Evolutionary conservation across 192 early-diverging fungal species (phyloP).

Genomic region (Coemansia sp.): DNA sequence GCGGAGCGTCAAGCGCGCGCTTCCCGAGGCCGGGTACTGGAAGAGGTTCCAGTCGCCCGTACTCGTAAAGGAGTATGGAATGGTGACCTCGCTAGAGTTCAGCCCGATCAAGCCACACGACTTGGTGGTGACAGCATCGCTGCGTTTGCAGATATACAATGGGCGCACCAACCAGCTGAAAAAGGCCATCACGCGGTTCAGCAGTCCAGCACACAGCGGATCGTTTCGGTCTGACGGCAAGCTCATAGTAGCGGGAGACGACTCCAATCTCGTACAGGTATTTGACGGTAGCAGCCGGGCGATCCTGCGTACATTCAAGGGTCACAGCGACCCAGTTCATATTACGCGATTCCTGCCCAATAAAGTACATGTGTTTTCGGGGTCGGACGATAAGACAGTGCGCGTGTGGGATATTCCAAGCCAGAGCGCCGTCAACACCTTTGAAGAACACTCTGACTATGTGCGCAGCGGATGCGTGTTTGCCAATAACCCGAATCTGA

Average conservation of each 20-base stretch:
- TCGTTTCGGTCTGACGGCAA: conserved; percentile 83
- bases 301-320: conserved; percentile 66
- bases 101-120: conserved; percentile 77
- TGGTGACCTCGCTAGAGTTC: conserved; percentile 81
- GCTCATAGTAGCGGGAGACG: conserved; percentile 91
- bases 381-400: conserved; percentile 90
- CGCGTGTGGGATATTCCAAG: conserved; percentile 92
- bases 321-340: conserved; percentile 72
- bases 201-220: conserved; percentile 79
- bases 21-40: conserved; percentile 72
- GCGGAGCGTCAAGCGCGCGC: conserved; percentile 55
- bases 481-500: conserved; percentile 73
- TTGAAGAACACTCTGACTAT: conserved; percentile 89
- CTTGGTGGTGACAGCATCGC: conserved; percentile 86
- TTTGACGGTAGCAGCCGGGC: conserved; percentile 66
- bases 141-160: conserved; percentile 90
- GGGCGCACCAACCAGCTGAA: conserved; percentile 78
- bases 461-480: conserved; percentile 75
- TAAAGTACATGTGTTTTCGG: conserved; percentile 79
- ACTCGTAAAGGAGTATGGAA: conserved; percentile 83
- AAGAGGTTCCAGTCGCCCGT: conserved; percentile 84
- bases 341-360: conserved; percentile 77
- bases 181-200: conserved; percentile 91
- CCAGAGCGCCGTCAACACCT: conserved; percentile 63
- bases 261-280: conserved; percentile 80